Conservation (phyloP, 495 filamentous ascomycete genomes). For the Tuber aestivum region DNA sequence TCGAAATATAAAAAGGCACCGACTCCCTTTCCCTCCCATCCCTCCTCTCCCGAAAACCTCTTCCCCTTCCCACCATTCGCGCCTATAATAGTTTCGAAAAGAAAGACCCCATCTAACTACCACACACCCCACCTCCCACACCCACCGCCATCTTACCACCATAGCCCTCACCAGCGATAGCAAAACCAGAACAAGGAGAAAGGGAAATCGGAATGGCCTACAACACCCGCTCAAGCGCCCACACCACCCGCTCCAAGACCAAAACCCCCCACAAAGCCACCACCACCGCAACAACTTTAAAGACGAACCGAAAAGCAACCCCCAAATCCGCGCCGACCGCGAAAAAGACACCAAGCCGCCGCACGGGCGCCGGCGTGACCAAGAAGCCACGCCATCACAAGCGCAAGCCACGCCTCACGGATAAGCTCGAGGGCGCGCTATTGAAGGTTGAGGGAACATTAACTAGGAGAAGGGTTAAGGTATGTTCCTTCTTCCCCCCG, state of each 20-base stretch:
- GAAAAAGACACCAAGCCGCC: conserved; percentile 10
- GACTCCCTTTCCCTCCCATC: background rate
- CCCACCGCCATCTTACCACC: background rate
- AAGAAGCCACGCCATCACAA: conserved; percentile 41
- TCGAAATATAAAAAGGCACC: background rate
- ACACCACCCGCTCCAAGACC: conserved; percentile 30
- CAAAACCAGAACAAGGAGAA: background rate
- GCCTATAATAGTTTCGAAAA: background rate
- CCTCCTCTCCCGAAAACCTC: background rate
- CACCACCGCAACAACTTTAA: conserved; percentile 41
- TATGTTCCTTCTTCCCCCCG: conserved; percentile 5
- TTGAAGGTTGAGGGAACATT: conserved; percentile 42
- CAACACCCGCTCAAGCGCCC: conserved; percentile 41
- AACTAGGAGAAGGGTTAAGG: conserved; percentile 42
- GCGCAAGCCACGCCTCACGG: conserved; percentile 42
- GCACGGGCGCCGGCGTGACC: conserved; percentile 20
- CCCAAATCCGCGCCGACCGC: conserved; percentile 26
- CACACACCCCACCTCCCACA: background rate
- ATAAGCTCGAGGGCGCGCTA: conserved; percentile 43
- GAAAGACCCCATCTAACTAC: background rate
- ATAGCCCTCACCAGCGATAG: background rate
- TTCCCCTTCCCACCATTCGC: background rate
- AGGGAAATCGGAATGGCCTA: conserved; percentile 37
- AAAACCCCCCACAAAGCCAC: conserved; percentile 38
- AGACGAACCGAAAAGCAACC: conserved; percentile 22